Evolutionary conservation across 108 stramenopile species (phyloP), one percentile per base, ranked within the genome.

Genomic region (Fragilaria crotonensis): DNA sequence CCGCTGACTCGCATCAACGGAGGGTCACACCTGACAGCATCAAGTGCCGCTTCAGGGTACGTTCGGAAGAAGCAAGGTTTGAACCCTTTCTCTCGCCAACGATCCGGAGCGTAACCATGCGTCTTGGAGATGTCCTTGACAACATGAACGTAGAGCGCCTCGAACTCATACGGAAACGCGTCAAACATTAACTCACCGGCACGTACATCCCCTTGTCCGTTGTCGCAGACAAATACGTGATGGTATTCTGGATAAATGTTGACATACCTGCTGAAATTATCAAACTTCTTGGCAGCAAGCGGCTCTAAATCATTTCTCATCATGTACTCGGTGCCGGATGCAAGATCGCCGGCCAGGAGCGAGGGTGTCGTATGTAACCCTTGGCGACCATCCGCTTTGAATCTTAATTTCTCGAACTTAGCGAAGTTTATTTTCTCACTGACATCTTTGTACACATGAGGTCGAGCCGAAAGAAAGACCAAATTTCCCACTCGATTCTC

Each of bases 141-240:
- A 17, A 77, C 57, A 64, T 99, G 98, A 26, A 99, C 90, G 57
- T 96, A 99, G 4, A 95, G 54, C 2, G 85, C 75, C 59, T 93
- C 92, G 23, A 91, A 67, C 26, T 87, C 77, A 28, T 80, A 66
- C 2, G 91, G 90, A 66, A 84, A 95, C 4, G 62, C 68, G 48
- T 95, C 88, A 52, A 78, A 82, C 96, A 97, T 97, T 68, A 97
- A 57, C 57, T 99, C 97, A 19, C 93, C 96, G 11, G 97, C 97
- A 52, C 92, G 74, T 0, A 97, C 97, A 62, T 99, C 98, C 7
- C 97, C 96, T 68, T 99, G 98, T 27, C 98, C 98, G 68, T 99
- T 99, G 77, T 99, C 98, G 20, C 96, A 97, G 47, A 99, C 79
- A 70, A 99, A 99, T 3, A 97, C 89, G 62, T 93, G 94, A 44